phyloP scores from a whole-genome alignment of 257 asterid species.

The Salvia hispanica region DNA sequence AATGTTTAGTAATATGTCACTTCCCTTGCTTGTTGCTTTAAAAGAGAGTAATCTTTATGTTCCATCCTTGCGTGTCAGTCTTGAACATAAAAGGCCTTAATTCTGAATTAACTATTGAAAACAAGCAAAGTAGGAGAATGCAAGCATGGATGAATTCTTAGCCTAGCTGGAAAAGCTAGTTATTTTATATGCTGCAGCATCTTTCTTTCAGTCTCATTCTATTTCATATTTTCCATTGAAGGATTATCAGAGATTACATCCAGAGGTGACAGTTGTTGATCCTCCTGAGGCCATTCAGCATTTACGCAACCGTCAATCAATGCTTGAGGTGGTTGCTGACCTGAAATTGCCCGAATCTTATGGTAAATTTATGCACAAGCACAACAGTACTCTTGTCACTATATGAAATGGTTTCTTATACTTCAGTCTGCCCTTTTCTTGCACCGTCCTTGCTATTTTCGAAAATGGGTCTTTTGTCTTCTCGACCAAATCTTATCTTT shows the following conservation, averaged over 20 bases:
- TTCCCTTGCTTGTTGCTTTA: background rate
- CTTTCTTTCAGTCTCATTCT: constrained; percentile 20
- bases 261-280: constrained; percentile 85
- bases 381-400: constrained; percentile 2
- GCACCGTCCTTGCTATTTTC: constrained; percentile 15
- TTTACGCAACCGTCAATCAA: constrained; percentile 75
- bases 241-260: constrained; percentile 76
- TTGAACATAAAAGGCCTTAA: background rate
- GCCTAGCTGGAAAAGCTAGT: constrained; percentile 17
- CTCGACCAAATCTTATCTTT: constrained; percentile 1
- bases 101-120: no score
- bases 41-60: background rate
- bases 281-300: constrained; percentile 84
- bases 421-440: background rate
- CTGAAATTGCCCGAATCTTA: constrained; percentile 63
- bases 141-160: constrained; percentile 15
- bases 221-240: constrained; percentile 34
- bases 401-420: constrained; percentile 15
- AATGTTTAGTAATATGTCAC: background rate
- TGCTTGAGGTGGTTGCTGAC: constrained; percentile 89
- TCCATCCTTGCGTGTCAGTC: background rate
- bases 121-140: no score
- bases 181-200: constrained; percentile 14
- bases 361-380: constrained; percentile 47
- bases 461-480: background rate